Evolutionary conservation across 805 yeast species (phyloP), one percentile per base, ranked within the genome.

Genomic region (Saturnispora halmiae): DNA sequence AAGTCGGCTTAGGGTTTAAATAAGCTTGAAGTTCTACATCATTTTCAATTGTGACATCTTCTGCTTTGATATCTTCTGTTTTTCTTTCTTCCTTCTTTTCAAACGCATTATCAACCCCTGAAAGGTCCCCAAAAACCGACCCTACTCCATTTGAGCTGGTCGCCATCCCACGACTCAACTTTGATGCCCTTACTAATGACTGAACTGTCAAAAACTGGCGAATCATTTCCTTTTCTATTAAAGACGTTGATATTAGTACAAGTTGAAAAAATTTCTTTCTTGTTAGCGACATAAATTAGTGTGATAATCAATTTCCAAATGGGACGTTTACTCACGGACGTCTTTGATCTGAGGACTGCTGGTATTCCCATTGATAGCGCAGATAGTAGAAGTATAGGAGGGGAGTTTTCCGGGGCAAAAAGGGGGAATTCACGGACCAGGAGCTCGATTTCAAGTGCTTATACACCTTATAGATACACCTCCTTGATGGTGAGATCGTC

Each of bases 1-100:
- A 60, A 43, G 68, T 63, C 53, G 85, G 69, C 46, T 56, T 50
- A 29, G 77, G 75, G 28, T 74, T 67, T 37, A 72, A 57, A 51
- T 60, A 75, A 43, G 71, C 70, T 51, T 76, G 79, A 49, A 73
- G 64, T 37, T 47, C 49, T 18, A 16, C 39, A 41, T 63, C 67
- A n/a, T 57, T 46, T 42, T 54, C 52, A 9, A 62, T 59, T 15
- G 51, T 49, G 14, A 59, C 37, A 34, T 53, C 51, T 25, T 41
- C 47, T 10, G 46, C 38, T 30, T 39, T 41, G 16, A 43, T 43
- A n/a, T 45, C 44, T 19, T 27, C 44, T 14, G 46, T 42, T n/a
- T 41, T 42, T 4, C 35, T 40, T 9, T 28, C 38, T 30, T 30
- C 22, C 9, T 30, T 13, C 6, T 24, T 34, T 24, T 41, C 30